Conservation (phyloP, 208 protist species). For the Leptomonas pyrrhocoris region DNA sequence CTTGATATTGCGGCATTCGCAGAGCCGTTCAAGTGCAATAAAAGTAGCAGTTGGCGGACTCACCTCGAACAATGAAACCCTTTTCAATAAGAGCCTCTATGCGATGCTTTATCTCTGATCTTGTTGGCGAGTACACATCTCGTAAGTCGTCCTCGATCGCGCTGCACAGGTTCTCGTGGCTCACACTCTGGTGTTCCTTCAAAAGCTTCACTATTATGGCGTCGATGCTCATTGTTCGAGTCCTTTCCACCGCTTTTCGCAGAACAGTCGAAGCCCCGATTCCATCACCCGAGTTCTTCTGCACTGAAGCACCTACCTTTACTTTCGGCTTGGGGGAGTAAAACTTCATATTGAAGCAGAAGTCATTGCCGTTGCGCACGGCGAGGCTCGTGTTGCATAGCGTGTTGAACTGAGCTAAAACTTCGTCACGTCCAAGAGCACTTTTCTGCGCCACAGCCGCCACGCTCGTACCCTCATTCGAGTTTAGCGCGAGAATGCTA, state of each 20-base stretch:
- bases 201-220: constrained; percentile 69
- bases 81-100: constrained; percentile 76
- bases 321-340: constrained; percentile 36
- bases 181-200: constrained; percentile 60
- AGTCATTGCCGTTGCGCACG: constrained; percentile 25
- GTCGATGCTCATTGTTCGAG: constrained; percentile 54
- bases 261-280: neutral
- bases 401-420: constrained; percentile 42
- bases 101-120: constrained; percentile 60
- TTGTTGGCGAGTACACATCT: constrained; percentile 41
- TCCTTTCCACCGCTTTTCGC: constrained; percentile 27
- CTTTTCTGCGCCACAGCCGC: constrained; percentile 15
- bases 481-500: constrained; percentile 60
- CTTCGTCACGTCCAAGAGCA: constrained; percentile 31
- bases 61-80: constrained; percentile 55
- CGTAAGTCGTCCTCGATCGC: constrained; percentile 33
- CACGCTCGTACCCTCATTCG: constrained; percentile 27
- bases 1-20: neutral
- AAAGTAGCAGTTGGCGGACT: constrained; percentile 32
- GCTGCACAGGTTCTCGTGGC: constrained; percentile 55
- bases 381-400: constrained; percentile 40
- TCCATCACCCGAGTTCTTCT: constrained; percentile 24
- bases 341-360: constrained; percentile 49
- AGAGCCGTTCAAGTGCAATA: constrained; percentile 19
- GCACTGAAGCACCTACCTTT: constrained; percentile 22